These are phyloP conservation scores for Stygiomarasmius scandens DNA, from an alignment of 1,284 basidiomycete genomes.

Conservation along the genomic window DNA sequence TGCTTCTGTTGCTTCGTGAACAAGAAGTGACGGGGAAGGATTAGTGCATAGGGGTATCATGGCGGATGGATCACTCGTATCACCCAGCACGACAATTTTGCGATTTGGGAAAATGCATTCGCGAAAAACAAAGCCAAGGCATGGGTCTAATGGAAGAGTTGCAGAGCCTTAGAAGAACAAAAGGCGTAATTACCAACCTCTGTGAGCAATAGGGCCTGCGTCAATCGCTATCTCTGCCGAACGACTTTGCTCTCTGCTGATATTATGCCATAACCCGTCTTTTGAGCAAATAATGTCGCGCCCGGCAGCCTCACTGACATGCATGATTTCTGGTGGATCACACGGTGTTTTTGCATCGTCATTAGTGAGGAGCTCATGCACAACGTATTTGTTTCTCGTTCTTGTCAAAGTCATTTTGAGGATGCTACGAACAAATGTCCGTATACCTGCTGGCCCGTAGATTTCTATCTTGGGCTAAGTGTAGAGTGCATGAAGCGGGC, in stretches of 20 bases:
- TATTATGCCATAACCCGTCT: conserved; percentile 73
- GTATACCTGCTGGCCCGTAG: conserved; percentile 84
- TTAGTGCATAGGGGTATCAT: conserved; percentile 57
- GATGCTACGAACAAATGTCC: conserved; percentile 74
- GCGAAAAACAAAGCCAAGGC: conserved; percentile 80
- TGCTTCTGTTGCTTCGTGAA: conserved; percentile 88
- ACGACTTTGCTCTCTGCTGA: conserved; percentile 42
- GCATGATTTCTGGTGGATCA: conserved; percentile 47
- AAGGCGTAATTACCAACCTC: conserved; percentile 52
- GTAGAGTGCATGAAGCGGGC: conserved; percentile 8
- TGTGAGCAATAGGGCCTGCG: conserved; percentile 81
- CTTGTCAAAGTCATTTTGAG: conserved; percentile 71
- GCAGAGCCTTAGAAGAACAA: conserved; percentile 11
- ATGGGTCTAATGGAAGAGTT: conserved; percentile 59
- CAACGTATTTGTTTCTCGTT: conserved; percentile 70
- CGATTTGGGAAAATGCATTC: conserved; percentile 55
- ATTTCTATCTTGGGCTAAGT: conserved; percentile 76
- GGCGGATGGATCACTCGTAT: conserved; percentile 67
- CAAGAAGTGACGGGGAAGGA: conserved; percentile 54
- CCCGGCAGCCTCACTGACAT: conserved; percentile 72
- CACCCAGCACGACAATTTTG: conserved; percentile 59
- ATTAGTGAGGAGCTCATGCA: conserved; percentile 78
- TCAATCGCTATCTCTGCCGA: conserved; percentile 59
- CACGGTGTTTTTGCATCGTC: conserved; percentile 56
- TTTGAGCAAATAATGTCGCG: conserved; percentile 60